Percentiles rank a stretch among this genome's conserved stretches.
phyloP scores from a whole-genome alignment of 2,329 filamentous ascomycete genomes.

The Pseudohalonectria lignicola region DNA sequence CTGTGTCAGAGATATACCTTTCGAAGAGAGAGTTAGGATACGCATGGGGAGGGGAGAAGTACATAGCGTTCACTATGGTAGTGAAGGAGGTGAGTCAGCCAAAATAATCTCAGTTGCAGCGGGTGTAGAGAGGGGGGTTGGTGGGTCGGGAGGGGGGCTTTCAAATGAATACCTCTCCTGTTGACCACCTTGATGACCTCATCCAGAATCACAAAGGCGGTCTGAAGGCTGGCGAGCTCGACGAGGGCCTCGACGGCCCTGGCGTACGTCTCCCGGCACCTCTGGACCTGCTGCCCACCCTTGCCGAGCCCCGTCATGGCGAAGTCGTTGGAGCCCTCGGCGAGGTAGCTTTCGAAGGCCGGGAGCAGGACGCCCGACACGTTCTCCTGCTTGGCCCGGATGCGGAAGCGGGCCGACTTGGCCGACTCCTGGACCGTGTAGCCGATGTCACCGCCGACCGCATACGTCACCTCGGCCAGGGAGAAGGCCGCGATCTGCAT shows the following conservation, averaged over 20 bases:
- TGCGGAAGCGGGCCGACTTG: conserved; percentile 81
- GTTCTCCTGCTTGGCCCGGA: conserved; percentile 95
- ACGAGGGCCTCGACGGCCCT: conserved; percentile 92
- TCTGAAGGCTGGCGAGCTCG: conserved; percentile 87
- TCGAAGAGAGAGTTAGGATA: not conserved
- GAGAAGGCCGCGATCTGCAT: conserved; percentile 99
- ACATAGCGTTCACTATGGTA: conserved; percentile 81
- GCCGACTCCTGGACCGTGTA: conserved; percentile 97
- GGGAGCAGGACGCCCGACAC: conserved; percentile 93
- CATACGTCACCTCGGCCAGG: conserved; percentile 93
- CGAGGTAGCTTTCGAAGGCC: conserved; percentile 82
- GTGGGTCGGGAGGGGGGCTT: too few species aligned
- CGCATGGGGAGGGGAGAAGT: conserved; percentile 20
- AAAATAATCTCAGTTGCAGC: too few species aligned
- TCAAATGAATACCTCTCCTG: conserved; percentile 60
- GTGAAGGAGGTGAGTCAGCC: too few species aligned
- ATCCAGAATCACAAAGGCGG: conserved; percentile 93
- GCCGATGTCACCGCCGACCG: conserved; percentile 86
- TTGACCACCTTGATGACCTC: conserved; percentile 99
- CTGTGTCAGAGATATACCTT: conserved; percentile 4
- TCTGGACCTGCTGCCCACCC: conserved; percentile 92
- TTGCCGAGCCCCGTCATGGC: conserved; percentile 91
- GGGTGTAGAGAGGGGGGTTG: too few species aligned
- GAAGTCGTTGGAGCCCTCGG: conserved; percentile 90
- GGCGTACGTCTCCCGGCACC: conserved; percentile 90